Base-by-base conservation (phyloP, 2,329 filamentous ascomycete genomes). In the Clarireedia homoeocarpa region DNA sequence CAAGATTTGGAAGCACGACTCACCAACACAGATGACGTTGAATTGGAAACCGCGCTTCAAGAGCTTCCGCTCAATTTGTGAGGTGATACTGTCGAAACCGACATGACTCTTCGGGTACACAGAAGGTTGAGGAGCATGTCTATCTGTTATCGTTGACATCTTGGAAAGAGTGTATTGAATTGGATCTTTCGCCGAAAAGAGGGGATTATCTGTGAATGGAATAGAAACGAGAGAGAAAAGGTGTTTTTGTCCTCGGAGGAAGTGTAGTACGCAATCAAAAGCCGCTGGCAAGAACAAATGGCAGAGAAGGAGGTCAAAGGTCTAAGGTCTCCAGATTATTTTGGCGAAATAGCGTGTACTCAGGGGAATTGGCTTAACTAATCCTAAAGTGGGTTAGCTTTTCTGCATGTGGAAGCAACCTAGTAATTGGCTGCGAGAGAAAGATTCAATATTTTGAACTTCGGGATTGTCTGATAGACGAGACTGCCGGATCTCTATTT, bases 31-130 rank as follows among this genome's bases (percentile, higher is more conserved):
- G 75, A 97, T 97, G 71, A 97, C 88, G 74, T 99, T 99, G 85
- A 99, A 99, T 77, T 99, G 94, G 77, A 99, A 99, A 69, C 94
- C 94, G 77, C 94, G 91, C 84, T 99, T 99, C 78, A 99, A 76
- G 72, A 97, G 87, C 87, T 99, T 99, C 79, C 89, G 88, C 86
- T 99, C 94, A 69, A 99, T 99, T 81, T 99, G 94, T 66, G 87
- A 91, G 68, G 94, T 99, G 82, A 99, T 99, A 80, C 91, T 96
- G 81, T 99, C 94, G 80, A 99, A 99, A 84, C 94, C 94, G 75
- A 99, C 94, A 82, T 97, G 94, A 86, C 87, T 95, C 74, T 94
- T 86, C 71, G 94, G 94, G 76, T 89, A 94, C 73, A 87, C 69
- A 20, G 69, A 68, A 51, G 65, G 68, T 55, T 66, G 67, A 56